phyloP scores from a whole-genome alignment of 768 basidiomycete species.

The Fistulinella prunicolor region DNA sequence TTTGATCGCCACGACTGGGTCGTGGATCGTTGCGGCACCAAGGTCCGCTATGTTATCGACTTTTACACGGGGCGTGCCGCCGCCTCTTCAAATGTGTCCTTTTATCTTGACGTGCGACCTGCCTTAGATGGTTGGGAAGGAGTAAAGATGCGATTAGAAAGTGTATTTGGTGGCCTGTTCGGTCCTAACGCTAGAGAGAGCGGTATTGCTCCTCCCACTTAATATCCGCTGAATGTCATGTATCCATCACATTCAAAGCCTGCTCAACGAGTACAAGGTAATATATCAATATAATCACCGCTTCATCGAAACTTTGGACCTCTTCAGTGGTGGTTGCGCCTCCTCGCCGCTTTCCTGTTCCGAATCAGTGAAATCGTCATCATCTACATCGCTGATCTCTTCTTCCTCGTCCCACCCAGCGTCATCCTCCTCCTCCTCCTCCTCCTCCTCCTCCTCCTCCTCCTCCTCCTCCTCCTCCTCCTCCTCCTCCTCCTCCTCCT shows the following conservation, averaged over 20 bases:
- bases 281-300: constrained; percentile 33
- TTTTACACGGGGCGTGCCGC: constrained; percentile 84
- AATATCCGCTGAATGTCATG: constrained; percentile 6
- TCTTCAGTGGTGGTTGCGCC: constrained; percentile 53
- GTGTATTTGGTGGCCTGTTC: constrained; percentile 46
- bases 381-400: constrained; percentile 57
- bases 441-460: constrained; percentile 41
- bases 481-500: constrained; percentile 38
- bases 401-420: constrained; percentile 57
- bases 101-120: constrained; percentile 92
- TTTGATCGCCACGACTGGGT: constrained; percentile 99
- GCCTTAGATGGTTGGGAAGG: constrained; percentile 95
- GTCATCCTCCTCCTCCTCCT: constrained; percentile 35
- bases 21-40: constrained; percentile 88
- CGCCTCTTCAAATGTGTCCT: constrained; percentile 59
- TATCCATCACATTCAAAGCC: constrained; percentile 4
- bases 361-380: constrained; percentile 39
- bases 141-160: constrained; percentile 73
- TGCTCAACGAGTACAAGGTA: constrained; percentile 12
- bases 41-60: constrained; percentile 93
- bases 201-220: constrained; percentile 16
- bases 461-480: constrained; percentile 38
- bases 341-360: constrained; percentile 50
- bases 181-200: constrained; percentile 20
- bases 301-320: constrained; percentile 47